Percentiles rank a stretch among this genome's conserved stretches.
Evolutionary conservation across 495 filamentous ascomycete genomes (phyloP).

Genomic region (Aspergillus mulundensis): DNA sequence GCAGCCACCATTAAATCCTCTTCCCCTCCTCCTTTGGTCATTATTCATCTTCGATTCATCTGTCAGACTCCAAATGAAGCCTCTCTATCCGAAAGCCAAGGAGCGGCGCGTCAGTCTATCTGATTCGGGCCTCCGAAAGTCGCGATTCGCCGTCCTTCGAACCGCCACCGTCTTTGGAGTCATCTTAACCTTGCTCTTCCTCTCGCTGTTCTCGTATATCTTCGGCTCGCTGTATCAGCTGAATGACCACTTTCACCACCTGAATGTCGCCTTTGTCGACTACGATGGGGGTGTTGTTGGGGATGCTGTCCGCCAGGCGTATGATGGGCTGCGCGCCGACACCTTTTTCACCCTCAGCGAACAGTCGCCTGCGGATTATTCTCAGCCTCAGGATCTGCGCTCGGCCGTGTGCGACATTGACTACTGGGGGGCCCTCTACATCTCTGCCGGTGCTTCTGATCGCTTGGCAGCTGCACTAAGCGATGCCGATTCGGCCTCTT

Average conservation of each 20-base stretch:
- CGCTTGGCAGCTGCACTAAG: slow-evolving; percentile 32
- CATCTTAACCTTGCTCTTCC: slow-evolving; percentile 14
- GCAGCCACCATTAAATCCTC: no score
- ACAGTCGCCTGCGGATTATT: slow-evolving; percentile 22
- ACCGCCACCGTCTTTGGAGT: slow-evolving; percentile 13
- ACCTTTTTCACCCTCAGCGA: slow-evolving; percentile 41
- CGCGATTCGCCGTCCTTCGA: slow-evolving; percentile 20
- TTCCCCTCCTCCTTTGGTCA: no score
- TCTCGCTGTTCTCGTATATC: slow-evolving; percentile 39
- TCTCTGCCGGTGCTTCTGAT: slow-evolving; percentile 31
- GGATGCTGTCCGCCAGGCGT: slow-evolving; percentile 35
- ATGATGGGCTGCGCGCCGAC: slow-evolving; percentile 31
- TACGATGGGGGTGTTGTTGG: slow-evolving; percentile 49
- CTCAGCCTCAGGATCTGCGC: slow-evolving; percentile 19
- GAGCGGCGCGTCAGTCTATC: slow-evolving; percentile 20
- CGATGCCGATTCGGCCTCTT: slow-evolving; percentile 24
- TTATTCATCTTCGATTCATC: no score
- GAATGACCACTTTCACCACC: slow-evolving; percentile 32
- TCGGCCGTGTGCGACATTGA: slow-evolving; percentile 38
- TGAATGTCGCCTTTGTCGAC: slow-evolving; percentile 47
- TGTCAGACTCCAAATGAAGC: no score
- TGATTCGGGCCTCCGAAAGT: slow-evolving; percentile 20
- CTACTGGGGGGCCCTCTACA: slow-evolving; percentile 48
- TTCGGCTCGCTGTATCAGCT: slow-evolving; percentile 46
- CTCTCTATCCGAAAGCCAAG: slow-evolving; percentile 22